Evolutionary conservation across 1,284 basidiomycete genomes (phyloP).

Genomic region (Irpex sp.): DNA sequence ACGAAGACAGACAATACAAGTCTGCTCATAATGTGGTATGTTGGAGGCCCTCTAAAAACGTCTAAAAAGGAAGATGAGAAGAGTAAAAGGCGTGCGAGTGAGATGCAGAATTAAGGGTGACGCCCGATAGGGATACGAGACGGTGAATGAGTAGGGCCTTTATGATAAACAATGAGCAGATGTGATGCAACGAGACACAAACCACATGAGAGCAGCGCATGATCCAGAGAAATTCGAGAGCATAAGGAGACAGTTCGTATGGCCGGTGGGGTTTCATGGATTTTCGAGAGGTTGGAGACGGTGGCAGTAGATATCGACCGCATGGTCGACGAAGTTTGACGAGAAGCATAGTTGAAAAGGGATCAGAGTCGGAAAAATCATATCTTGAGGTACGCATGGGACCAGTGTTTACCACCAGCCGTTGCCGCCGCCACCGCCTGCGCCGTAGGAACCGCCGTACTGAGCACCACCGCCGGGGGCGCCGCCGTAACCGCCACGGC

Average conservation of each 20-base stretch:
- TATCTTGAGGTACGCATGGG: background rate
- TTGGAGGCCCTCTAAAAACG: constrained; percentile 28
- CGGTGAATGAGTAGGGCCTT: constrained; percentile 46
- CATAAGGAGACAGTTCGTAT: constrained; percentile 19
- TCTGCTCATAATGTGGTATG: constrained; percentile 42
- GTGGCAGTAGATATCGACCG: constrained; percentile 5
- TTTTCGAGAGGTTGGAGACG: constrained; percentile 14
- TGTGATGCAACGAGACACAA: constrained; percentile 56
- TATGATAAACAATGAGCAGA: constrained; percentile 51
- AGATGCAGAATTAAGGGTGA: constrained; percentile 14
- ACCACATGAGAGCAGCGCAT: constrained; percentile 57
- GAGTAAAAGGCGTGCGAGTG: constrained; percentile 26
- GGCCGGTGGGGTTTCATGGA: constrained; percentile 16
- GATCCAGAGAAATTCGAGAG: constrained; percentile 21
- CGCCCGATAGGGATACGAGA: constrained; percentile 31
- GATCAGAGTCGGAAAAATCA: constrained; percentile 5
- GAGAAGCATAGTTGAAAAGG: constrained; percentile 8
- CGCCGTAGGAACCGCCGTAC: constrained; percentile 28
- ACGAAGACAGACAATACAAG: constrained; percentile 45
- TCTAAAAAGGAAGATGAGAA: constrained; percentile 35
- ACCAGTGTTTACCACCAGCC: constrained; percentile 41
- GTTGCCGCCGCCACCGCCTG: constrained; percentile 26
- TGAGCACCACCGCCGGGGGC: constrained; percentile 32
- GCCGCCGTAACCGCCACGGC: constrained; percentile 32
- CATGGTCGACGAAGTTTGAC: constrained; percentile 1